Evolutionary conservation across 306 rosid genomes (phyloP).

Genomic region (Abrus pulchellus): DNA sequence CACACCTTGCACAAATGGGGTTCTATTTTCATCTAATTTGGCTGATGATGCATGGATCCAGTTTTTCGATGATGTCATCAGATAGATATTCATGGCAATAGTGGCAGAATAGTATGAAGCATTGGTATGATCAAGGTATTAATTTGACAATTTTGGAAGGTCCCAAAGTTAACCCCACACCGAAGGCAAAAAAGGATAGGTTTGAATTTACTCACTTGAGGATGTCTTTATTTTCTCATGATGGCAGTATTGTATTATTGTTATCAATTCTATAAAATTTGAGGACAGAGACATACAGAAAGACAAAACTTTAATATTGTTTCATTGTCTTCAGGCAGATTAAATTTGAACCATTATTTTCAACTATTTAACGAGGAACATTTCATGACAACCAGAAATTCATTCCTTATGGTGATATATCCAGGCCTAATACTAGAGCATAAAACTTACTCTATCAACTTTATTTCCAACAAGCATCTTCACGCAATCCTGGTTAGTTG

Average conservation of each 20-base stretch:
- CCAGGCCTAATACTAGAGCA: slow-evolving; percentile 25
- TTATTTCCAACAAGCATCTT: slow-evolving; percentile 97
- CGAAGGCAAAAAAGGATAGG: no score
- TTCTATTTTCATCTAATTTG: slow-evolving; percentile 8
- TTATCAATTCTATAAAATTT: no score
- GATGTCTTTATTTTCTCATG: no score
- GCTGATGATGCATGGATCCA: not conserved
- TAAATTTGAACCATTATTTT: slow-evolving; percentile 19
- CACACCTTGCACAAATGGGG: not conserved
- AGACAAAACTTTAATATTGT: not conserved
- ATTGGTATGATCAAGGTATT: not conserved
- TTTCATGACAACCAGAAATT: not conserved
- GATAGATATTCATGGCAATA: not conserved
- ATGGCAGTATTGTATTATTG: not conserved
- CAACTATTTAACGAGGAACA: slow-evolving; percentile 12
- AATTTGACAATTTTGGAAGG: no score
- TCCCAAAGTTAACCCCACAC: no score
- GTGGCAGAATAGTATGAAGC: not conserved
- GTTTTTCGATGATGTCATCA: not conserved
- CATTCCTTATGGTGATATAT: slow-evolving; percentile 17
- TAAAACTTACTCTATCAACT: slow-evolving; percentile 83
- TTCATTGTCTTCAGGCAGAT: slow-evolving; percentile 5
- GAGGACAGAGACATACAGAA: not conserved
- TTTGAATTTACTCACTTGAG: no score
- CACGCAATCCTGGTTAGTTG: slow-evolving; percentile 82